Evolutionary conservation across 352 stramenopile genomes (phyloP).

Genomic region (Labyrinthula sp.): DNA sequence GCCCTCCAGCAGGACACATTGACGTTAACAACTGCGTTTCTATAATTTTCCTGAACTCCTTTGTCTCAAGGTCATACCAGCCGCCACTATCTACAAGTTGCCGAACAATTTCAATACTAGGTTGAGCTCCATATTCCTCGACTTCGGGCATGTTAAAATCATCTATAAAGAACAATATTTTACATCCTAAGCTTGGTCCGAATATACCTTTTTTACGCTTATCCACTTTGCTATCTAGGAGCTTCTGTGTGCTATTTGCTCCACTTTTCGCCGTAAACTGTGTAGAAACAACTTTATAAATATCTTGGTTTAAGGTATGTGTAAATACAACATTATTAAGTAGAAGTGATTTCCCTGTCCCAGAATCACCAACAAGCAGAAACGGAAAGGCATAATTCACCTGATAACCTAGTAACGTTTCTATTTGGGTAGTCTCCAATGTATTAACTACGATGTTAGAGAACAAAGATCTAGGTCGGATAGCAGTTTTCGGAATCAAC

Average conservation of each 20-base stretch:
- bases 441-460: too few species aligned
- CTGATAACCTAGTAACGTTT: conserved; percentile 57
- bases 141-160: conserved; percentile 85
- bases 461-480: too few species aligned
- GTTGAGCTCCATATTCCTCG: conserved; percentile 76
- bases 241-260: conserved; percentile 70
- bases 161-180: conserved; percentile 74
- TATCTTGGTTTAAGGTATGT: conserved; percentile 55
- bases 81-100: conserved; percentile 81
- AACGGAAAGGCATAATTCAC: conserved; percentile 53
- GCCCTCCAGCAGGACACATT: conserved; percentile 72
- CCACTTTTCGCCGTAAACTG: conserved; percentile 75
- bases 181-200: conserved; percentile 63
- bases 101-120: conserved; percentile 73
- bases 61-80: conserved; percentile 77
- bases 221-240: conserved; percentile 79
- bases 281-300: conserved; percentile 62
- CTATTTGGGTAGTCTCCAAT: conserved; percentile 65
- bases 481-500: too few species aligned
- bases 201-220: conserved; percentile 76
- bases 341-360: conserved; percentile 71
- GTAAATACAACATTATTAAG: conserved; percentile 55
- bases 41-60: conserved; percentile 68
- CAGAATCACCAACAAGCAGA: conserved; percentile 67
- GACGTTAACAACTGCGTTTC: conserved; percentile 67